Conservation (phyloP, 2,329 filamentous ascomycete species). For the Fusarium chaquense region DNA sequence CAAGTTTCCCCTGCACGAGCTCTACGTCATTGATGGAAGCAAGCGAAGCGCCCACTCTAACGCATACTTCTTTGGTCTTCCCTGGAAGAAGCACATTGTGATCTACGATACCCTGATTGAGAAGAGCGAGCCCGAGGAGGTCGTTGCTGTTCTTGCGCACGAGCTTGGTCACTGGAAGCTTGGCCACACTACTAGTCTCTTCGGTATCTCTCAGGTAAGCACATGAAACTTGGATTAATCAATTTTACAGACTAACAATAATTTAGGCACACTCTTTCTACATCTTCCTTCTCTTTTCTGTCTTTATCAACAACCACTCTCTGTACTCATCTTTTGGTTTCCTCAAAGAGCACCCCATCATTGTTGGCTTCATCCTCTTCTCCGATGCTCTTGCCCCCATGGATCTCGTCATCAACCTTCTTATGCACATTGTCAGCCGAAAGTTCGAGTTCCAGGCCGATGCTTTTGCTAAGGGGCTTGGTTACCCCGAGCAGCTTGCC, state of each 20-base stretch:
- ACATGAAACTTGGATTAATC: not conserved
- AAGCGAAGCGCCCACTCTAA: conserved; percentile 90
- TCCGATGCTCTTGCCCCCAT: conserved; percentile 95
- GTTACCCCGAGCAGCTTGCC: conserved; percentile 86
- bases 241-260: conserved; percentile 44
- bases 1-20: conserved; percentile 90
- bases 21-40: conserved; percentile 94
- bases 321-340: conserved; percentile 95
- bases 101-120: conserved; percentile 98
- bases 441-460: conserved; percentile 98
- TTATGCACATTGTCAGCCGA: conserved; percentile 95
- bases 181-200: conserved; percentile 91
- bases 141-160: conserved; percentile 93
- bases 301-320: conserved; percentile 95
- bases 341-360: conserved; percentile 83
- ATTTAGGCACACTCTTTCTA: conserved; percentile 90
- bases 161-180: conserved; percentile 98
- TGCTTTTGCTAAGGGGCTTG: conserved; percentile 85
- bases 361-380: conserved; percentile 97
- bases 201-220: conserved; percentile 83
- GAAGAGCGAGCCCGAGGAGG: conserved; percentile 91
- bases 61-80: conserved; percentile 95
- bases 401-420: conserved; percentile 92
- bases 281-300: conserved; percentile 95
- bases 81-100: conserved; percentile 99